These are phyloP conservation scores for Apiospora pterosperma DNA, from an alignment of 2,329 filamentous ascomycete genomes.

Conservation along the genomic window DNA sequence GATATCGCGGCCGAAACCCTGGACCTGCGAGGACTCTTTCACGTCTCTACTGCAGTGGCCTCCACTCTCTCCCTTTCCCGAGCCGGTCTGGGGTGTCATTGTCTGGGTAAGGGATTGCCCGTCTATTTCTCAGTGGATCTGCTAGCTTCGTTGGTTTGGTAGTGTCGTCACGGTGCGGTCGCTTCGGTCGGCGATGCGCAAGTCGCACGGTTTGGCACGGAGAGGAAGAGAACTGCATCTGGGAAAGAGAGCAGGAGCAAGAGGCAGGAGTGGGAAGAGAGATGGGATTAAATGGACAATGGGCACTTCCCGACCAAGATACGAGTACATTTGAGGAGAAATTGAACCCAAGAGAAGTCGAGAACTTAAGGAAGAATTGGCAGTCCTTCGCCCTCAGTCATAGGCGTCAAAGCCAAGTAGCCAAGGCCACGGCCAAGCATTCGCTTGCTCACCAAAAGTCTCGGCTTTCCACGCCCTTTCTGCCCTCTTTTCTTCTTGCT, in stretches of 20 bases:
- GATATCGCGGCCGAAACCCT: background rate
- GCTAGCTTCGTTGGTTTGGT: background rate
- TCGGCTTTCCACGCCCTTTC: background rate
- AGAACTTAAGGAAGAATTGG: slow-evolving; percentile 3
- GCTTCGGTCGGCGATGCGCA: background rate
- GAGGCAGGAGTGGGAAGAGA: background rate
- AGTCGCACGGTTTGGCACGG: background rate
- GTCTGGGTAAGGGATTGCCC: background rate
- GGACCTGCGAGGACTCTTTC: background rate
- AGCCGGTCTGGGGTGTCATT: background rate
- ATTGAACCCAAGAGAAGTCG: background rate
- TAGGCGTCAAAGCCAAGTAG: slow-evolving; percentile 6
- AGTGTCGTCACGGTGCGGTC: background rate
- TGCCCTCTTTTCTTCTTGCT: background rate
- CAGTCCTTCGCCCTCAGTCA: background rate
- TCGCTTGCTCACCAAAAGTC: slow-evolving; percentile 8
- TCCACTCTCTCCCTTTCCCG: background rate
- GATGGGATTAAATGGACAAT: background rate
- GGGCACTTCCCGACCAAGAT: background rate
- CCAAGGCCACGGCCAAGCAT: slow-evolving; percentile 6
- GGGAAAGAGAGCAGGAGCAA: background rate
- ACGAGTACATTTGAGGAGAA: slow-evolving; percentile 1
- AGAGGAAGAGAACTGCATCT: background rate
- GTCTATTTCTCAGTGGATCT: background rate
- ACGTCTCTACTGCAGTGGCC: background rate